phyloP scores from a whole-genome alignment of 1,284 basidiomycete species.

The Leccinum pachyderme region DNA sequence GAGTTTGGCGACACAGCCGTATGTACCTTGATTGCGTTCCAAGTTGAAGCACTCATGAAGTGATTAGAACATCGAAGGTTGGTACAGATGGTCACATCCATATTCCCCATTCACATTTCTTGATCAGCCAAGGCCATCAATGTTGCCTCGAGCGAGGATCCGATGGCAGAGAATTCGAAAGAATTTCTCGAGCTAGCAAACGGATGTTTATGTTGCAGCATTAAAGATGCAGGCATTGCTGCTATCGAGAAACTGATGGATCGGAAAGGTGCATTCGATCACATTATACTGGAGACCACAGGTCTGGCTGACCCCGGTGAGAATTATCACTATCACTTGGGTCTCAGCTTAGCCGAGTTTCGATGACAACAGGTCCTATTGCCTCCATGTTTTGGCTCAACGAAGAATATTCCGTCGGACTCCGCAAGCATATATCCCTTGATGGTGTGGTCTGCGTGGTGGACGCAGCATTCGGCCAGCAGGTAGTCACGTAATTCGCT shows the following conservation, averaged over 20 bases:
- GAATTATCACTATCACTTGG: conserved; percentile 4
- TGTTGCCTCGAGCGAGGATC: conserved; percentile 65
- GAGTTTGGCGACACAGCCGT: conserved; percentile 87
- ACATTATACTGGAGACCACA: conserved; percentile 91
- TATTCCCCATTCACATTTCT: conserved; percentile 20
- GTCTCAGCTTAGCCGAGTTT: conserved; percentile 1
- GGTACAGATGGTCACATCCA: conserved; percentile 31
- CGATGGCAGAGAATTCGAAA: conserved; percentile 62
- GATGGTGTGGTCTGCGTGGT: conserved; percentile 93
- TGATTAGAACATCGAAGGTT: conserved; percentile 66
- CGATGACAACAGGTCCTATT: conserved; percentile 55
- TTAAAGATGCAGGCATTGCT: conserved; percentile 87
- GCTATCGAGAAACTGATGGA: conserved; percentile 89
- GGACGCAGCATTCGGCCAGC: conserved; percentile 80
- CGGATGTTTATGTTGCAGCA: conserved; percentile 92
- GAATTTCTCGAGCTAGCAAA: conserved; percentile 89
- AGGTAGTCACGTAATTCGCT: conserved; percentile 43
- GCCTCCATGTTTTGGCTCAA: conserved; percentile 91
- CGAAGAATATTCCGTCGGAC: conserved; percentile 76
- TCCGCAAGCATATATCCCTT: conserved; percentile 70
- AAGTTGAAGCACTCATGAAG: conserved; percentile 9
- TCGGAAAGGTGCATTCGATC: conserved; percentile 82
- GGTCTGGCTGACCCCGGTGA: conserved; percentile 89
- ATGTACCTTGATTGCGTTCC: conserved; percentile 29
- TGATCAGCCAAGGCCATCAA: conserved; percentile 70